phyloP scores from a whole-genome alignment of 2,329 filamentous ascomycete species.

The Pleurostoma richardsiae region DNA sequence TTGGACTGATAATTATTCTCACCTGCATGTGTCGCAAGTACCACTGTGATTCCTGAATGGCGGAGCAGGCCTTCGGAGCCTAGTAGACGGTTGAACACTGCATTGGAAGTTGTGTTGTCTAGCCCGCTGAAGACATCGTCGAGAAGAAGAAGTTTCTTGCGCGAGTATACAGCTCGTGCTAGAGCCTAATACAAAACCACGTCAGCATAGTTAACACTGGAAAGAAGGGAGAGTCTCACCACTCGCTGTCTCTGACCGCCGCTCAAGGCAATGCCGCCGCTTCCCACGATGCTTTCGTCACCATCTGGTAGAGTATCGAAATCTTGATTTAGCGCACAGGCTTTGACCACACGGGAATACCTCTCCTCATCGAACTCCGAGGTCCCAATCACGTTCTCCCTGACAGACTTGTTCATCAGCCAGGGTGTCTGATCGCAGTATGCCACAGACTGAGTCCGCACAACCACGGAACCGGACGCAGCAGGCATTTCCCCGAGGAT shows the following conservation, averaged over 20 bases:
- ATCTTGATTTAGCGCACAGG: constrained; percentile 29
- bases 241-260: constrained; percentile 41
- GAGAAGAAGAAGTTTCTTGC: constrained; percentile 22
- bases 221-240: constrained; percentile 17
- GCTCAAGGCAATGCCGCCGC: constrained; percentile 37
- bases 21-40: constrained; percentile 11
- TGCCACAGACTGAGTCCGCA: constrained; percentile 11
- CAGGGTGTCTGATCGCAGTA: constrained; percentile 27
- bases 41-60: constrained; percentile 22
- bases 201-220: constrained; percentile 3
- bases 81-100: constrained; percentile 24
- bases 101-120: constrained; percentile 24
- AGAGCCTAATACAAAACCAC: constrained; percentile 19
- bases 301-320: constrained; percentile 23
- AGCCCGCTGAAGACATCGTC: constrained; percentile 34
- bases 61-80: constrained; percentile 18
- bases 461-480: constrained; percentile 11
- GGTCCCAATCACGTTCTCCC: constrained; percentile 24
- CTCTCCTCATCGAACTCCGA: constrained; percentile 18
- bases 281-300: constrained; percentile 35
- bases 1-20: background rate
- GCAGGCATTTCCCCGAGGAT: constrained; percentile 21
- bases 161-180: constrained; percentile 30
- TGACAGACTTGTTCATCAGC: constrained; percentile 24
- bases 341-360: constrained; percentile 23